A percentile compares a stretch with the other conserved stretches of the same genome.
Conservation (phyloP, 225 moss, liverwort and hornwort species). For the Physcomitrellopsis africana region DNA sequence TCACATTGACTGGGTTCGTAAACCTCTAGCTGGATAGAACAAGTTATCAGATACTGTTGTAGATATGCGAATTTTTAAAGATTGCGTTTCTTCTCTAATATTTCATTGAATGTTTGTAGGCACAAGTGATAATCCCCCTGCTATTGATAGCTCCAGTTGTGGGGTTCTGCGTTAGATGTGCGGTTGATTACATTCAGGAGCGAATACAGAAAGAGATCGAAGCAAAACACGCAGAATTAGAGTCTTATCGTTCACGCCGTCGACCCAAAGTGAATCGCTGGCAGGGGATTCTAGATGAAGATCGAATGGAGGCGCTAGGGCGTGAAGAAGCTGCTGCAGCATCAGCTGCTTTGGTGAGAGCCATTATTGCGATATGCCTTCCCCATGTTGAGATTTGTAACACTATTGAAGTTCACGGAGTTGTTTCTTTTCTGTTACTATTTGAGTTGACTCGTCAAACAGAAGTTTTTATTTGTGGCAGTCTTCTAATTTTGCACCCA, state of each 20-base stretch:
- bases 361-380: not conserved
- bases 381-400: not conserved
- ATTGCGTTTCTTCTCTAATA: slow-evolving; percentile 24
- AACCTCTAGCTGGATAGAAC: not conserved
- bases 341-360: slow-evolving; percentile 53
- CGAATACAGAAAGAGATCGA: slow-evolving; percentile 61
- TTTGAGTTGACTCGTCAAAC: slow-evolving; percentile 6
- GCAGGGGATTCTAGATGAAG: slow-evolving; percentile 90
- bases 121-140: slow-evolving; percentile 72
- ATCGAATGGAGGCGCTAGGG: slow-evolving; percentile 61
- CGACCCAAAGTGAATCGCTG: slow-evolving; percentile 78
- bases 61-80: not conserved
- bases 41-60: not conserved
- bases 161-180: slow-evolving; percentile 90
- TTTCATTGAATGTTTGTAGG: slow-evolving; percentile 43
- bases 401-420: slow-evolving; percentile 7
- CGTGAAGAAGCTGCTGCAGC: slow-evolving; percentile 46
- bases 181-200: slow-evolving; percentile 73
- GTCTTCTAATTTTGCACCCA: slow-evolving; percentile 13
- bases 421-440: slow-evolving; percentile 13
- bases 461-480: not conserved
- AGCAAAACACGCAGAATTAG: slow-evolving; percentile 61
- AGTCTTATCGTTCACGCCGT: slow-evolving; percentile 63
- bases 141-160: slow-evolving; percentile 86
- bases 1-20: not conserved